These are phyloP conservation scores for Glycine tomentella DNA, from an alignment of 306 rosid genomes.

Conservation along the genomic window DNA sequence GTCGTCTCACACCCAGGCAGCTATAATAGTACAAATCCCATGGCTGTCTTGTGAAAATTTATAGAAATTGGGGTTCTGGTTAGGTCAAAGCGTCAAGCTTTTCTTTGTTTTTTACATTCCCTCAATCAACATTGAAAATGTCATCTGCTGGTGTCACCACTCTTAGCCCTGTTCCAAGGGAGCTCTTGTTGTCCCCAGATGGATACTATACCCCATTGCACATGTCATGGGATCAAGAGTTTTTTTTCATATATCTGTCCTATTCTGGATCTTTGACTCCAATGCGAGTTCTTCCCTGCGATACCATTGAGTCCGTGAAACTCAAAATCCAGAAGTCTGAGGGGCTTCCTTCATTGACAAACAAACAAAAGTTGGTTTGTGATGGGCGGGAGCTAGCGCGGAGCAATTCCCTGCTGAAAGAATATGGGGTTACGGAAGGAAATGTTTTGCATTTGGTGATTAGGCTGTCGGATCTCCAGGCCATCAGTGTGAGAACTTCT, in stretches of 20 bases:
- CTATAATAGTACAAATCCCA: slow-evolving; percentile 33
- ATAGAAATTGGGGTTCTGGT: slow-evolving; percentile 48
- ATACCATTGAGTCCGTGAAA: slow-evolving; percentile 86
- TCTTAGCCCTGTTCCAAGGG: slow-evolving; percentile 66
- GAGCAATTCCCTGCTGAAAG: slow-evolving; percentile 75
- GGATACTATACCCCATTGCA: slow-evolving; percentile 47
- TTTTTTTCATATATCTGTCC: slow-evolving; percentile 68
- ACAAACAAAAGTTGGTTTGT: slow-evolving; percentile 87
- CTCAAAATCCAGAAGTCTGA: slow-evolving; percentile 71
- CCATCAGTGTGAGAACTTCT: slow-evolving; percentile 69
- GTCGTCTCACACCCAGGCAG: slow-evolving; percentile 44
- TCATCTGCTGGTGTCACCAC: slow-evolving; percentile 78
- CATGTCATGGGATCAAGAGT: slow-evolving; percentile 56
- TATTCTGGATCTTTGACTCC: slow-evolving; percentile 69
- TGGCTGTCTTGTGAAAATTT: slow-evolving; percentile 50
- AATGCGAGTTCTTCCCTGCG: slow-evolving; percentile 74
- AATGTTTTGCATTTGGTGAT: slow-evolving; percentile 92
- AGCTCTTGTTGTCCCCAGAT: slow-evolving; percentile 52
- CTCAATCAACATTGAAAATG: slow-evolving; percentile 54
- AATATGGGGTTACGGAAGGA: slow-evolving; percentile 84
- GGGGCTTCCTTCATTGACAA: slow-evolving; percentile 71
- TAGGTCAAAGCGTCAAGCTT: slow-evolving; percentile 44
- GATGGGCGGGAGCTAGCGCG: slow-evolving; percentile 91
- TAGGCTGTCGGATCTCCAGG: slow-evolving; percentile 80
- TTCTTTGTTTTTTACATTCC: slow-evolving; percentile 13